These are phyloP conservation scores for Entophlyctis luteolus DNA, from an alignment of 192 early-diverging fungal species.

Conservation along the genomic window DNA sequence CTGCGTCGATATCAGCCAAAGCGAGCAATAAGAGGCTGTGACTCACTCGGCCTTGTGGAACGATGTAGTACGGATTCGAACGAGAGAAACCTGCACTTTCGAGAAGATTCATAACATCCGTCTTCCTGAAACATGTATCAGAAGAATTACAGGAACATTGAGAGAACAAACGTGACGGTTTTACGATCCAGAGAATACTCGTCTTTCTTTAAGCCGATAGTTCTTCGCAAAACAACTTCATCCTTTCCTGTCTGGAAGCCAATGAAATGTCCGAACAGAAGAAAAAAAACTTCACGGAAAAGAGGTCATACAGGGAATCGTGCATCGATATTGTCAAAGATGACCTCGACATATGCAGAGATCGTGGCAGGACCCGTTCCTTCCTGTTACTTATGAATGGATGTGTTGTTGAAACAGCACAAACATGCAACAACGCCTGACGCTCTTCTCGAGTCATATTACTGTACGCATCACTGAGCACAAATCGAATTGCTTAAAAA, in stretches of 20 bases:
- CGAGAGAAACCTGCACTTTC: constrained; percentile 95
- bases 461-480: constrained; percentile 91
- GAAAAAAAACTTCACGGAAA: neutral
- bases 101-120: constrained; percentile 87
- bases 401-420: neutral
- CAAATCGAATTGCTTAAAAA: constrained; percentile 82
- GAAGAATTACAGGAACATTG: neutral
- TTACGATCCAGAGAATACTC: constrained; percentile 97
- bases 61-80: constrained; percentile 98
- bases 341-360: constrained; percentile 91
- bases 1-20: constrained; percentile 34
- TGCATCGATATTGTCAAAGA: constrained; percentile 95
- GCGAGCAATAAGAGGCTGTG: neutral
- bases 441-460: constrained; percentile 90
- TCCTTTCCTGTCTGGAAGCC: constrained; percentile 74
- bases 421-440: constrained; percentile 85
- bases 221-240: constrained; percentile 83
- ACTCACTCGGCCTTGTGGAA: constrained; percentile 89
- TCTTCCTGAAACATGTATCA: constrained; percentile 54
- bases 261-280: constrained; percentile 13
- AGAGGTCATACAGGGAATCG: constrained; percentile 70
- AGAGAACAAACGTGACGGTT: constrained; percentile 66
- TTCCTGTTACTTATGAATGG: constrained; percentile 53
- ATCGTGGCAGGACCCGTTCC: constrained; percentile 87
- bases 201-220: constrained; percentile 94